Evolutionary conservation across 306 rosid genomes (phyloP).

Genomic region (Spatholobus suberectus): DNA sequence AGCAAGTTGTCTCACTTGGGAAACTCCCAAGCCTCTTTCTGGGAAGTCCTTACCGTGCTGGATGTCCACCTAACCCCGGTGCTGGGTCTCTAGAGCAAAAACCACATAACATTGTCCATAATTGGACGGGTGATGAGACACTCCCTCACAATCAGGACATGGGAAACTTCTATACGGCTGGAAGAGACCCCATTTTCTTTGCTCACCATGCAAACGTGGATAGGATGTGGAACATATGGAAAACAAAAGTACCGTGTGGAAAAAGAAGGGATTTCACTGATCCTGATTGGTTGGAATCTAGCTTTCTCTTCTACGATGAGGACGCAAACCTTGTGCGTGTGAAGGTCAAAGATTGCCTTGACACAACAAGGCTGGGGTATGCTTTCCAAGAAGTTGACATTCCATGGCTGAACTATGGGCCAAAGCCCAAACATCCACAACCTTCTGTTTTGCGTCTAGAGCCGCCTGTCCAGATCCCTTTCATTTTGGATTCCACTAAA

Average conservation of each 20-base stretch:
- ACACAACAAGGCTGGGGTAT: conserved; percentile 53
- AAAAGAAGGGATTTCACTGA: conserved; percentile 2
- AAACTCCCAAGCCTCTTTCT: background rate
- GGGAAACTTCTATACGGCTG: conserved; percentile 75
- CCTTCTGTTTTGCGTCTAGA: conserved; percentile 32
- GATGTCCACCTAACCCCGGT: background rate
- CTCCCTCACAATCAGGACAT: conserved; percentile 59
- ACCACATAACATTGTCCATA: conserved; percentile 61
- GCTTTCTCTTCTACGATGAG: conserved; percentile 69
- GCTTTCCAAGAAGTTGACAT: conserved; percentile 54
- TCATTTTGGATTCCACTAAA: conserved; percentile 33
- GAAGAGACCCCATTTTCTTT: conserved; percentile 68
- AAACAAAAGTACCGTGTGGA: conserved; percentile 46
- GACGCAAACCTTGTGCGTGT: conserved; percentile 58
- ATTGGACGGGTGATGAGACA: conserved; percentile 59
- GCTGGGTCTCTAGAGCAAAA: conserved; percentile 50
- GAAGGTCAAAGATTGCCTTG: conserved; percentile 57
- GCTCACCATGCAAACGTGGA: conserved; percentile 70
- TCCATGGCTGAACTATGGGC: conserved; percentile 57
- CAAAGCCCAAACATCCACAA: conserved; percentile 21
- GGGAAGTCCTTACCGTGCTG: too few species aligned
- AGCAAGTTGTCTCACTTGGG: conserved; percentile 53
- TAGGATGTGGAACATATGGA: conserved; percentile 73
- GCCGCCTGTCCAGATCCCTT: conserved; percentile 46
- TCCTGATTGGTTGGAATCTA: conserved; percentile 55